Evolutionary conservation across 163 green algal species (phyloP).

Genomic region (Coccomyxa subellipsoidea): DNA sequence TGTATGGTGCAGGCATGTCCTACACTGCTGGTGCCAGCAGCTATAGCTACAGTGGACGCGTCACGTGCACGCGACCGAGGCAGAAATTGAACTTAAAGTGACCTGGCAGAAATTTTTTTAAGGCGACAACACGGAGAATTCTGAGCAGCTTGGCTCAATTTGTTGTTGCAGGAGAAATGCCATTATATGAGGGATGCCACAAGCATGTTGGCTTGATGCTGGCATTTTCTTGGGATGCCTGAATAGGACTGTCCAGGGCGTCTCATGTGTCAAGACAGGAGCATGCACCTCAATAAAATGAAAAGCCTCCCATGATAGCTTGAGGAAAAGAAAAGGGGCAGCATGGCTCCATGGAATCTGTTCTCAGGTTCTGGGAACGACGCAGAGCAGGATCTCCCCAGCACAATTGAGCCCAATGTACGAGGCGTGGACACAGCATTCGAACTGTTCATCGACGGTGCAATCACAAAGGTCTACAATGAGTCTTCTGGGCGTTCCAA

Average conservation of each 20-base stretch:
- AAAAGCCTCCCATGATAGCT: not conserved
- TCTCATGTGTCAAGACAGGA: not conserved
- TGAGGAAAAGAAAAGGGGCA: not conserved
- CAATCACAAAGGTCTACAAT: slow-evolving; percentile 64
- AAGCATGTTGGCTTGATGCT: too few relatives aligned
- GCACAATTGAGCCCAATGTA: not conserved
- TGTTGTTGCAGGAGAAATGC: too few relatives aligned
- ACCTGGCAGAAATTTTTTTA: too few relatives aligned
- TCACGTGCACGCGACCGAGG: too few relatives aligned
- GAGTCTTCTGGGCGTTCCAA: slow-evolving; percentile 62
- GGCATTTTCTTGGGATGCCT: not conserved
- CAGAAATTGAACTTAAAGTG: too few relatives aligned
- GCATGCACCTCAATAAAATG: not conserved
- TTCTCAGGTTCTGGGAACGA: not conserved
- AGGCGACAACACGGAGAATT: too few relatives aligned
- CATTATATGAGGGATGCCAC: too few relatives aligned
- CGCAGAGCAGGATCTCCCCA: not conserved
- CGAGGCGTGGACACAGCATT: slow-evolving; percentile 26
- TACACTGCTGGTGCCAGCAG: too few relatives aligned
- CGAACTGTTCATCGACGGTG: slow-evolving; percentile 34
- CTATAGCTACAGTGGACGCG: too few relatives aligned
- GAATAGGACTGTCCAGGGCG: not conserved
- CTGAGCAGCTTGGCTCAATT: too few relatives aligned
- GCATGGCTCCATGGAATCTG: not conserved
- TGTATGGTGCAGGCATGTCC: too few relatives aligned